phyloP scores from a whole-genome alignment of 2,329 filamentous ascomycete species.

The Pestalotiopsis sp. region DNA sequence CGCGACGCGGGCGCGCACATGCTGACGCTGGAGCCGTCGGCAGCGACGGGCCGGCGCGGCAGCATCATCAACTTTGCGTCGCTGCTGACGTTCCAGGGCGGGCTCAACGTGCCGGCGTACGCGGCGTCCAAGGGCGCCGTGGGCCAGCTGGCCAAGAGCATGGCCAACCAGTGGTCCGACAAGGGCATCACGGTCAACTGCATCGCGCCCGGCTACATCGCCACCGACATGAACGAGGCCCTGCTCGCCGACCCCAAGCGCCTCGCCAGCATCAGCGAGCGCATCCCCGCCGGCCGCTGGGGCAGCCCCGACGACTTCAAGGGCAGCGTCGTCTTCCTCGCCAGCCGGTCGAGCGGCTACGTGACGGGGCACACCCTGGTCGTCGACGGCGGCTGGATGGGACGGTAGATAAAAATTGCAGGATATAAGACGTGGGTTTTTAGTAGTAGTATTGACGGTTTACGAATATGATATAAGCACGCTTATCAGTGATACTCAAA shows the following conservation, averaged over 20 bases:
- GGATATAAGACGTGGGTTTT: neutral
- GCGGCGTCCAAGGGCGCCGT: constrained; percentile 85
- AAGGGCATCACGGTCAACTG: constrained; percentile 80
- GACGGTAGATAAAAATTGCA: constrained; percentile 56
- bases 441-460: neutral
- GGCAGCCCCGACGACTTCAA: constrained; percentile 86
- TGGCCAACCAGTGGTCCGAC: constrained; percentile 83
- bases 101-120: constrained; percentile 85
- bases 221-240: constrained; percentile 91
- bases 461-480: neutral
- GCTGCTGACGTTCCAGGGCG: constrained; percentile 82
- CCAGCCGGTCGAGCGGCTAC: constrained; percentile 76
- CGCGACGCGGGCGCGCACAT: constrained; percentile 81
- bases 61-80: constrained; percentile 79
- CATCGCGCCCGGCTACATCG: constrained; percentile 87
- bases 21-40: constrained; percentile 57
- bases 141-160: constrained; percentile 80
- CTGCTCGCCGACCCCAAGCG: constrained; percentile 73
- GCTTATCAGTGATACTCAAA: neutral
- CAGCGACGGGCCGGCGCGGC: constrained; percentile 60
- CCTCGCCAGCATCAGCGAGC: constrained; percentile 72
- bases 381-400: constrained; percentile 95
- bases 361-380: constrained; percentile 81
- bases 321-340: constrained; percentile 77
- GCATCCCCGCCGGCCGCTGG: constrained; percentile 86